These are phyloP conservation scores for Kodamaea arcana DNA, from an alignment of 1,139 yeast genomes.

Conservation along the genomic window DNA sequence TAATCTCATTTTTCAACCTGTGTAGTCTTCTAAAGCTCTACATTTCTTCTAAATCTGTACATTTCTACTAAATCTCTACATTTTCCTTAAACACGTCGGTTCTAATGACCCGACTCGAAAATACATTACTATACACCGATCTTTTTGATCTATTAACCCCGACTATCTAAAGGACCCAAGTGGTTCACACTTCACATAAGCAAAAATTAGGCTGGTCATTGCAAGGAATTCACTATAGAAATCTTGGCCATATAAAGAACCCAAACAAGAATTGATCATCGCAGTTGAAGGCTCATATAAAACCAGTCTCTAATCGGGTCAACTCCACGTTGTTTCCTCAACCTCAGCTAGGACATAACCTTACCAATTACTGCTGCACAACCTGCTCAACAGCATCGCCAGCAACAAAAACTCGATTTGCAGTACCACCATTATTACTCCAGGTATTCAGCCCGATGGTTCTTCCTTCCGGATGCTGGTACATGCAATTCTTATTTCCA, in stretches of 20 bases:
- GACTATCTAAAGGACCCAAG: neutral
- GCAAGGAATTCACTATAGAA: too few species aligned
- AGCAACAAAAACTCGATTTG: conserved; percentile 61
- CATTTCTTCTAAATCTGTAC: neutral
- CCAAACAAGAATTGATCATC: too few species aligned
- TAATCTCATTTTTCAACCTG: too few species aligned
- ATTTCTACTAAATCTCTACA: neutral
- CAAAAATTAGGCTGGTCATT: neutral
- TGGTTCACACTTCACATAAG: neutral
- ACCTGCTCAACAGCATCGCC: conserved; percentile 75
- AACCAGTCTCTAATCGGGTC: too few species aligned
- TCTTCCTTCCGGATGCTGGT: conserved; percentile 77
- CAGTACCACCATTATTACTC: conserved; percentile 28
- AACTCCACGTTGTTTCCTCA: too few species aligned
- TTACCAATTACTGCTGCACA: conserved; percentile 39
- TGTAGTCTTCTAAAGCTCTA: too few species aligned
- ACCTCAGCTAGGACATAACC: too few species aligned
- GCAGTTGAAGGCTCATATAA: too few species aligned
- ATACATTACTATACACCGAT: conserved; percentile 10
- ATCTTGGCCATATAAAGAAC: too few species aligned
- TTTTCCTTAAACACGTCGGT: conserved; percentile 1
- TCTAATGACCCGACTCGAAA: conserved; percentile 4
- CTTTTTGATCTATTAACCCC: neutral
- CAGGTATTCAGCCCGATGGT: conserved; percentile 40
- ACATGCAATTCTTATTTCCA: conserved; percentile 64